Evolutionary conservation across 306 rosid species (phyloP), one percentile per base, ranked within the genome.

Genomic region (Prunus campanulata): DNA sequence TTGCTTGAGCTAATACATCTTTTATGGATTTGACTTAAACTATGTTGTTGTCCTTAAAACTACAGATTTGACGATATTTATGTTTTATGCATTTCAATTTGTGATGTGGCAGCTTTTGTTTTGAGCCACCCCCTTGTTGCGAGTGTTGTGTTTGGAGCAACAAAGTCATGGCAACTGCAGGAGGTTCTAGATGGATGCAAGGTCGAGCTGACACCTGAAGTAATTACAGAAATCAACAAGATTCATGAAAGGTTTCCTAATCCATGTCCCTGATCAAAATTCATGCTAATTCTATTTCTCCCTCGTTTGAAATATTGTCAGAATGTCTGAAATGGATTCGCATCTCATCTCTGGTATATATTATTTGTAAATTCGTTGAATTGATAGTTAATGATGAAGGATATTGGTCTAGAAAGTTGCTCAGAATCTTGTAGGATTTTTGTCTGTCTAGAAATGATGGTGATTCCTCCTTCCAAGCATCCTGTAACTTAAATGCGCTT

Each of bases 41-140:
- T 15, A 11, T 46, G 10, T 50, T 8, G 46, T 30, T 35, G 32
- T 12, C 13, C 20, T 16, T 44, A 42, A 39, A 71, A 3, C 60
- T 51, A 32, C 52, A 25, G 16, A 20, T 3, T 18, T 24, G 32
- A n/a, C 10, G 46, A 32, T 13, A 74, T 22, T 0, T 48, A 44
- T 62, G 24, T 30, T 19, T 64, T 56, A 16, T 47, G 30, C 54
- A 30, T 46, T 76, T 56, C 18, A 46, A 11, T 68, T 54, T 42
- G 15, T 66, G 20, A 32, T 85, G 77, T 70, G 64, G 83, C 92
- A 95, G 99, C 96, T 50, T 95, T 95, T 87, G 97, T 89, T 68
- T 88, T 89, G 93, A 88, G 85, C 74, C 92, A 88, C 74, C 96
- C 97, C 74, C 96, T 92, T 15, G 97, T 95, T 30, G 97, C 89